Conservation (phyloP, 495 filamentous ascomycete species). For the Aspergillus funiculosus region DNA sequence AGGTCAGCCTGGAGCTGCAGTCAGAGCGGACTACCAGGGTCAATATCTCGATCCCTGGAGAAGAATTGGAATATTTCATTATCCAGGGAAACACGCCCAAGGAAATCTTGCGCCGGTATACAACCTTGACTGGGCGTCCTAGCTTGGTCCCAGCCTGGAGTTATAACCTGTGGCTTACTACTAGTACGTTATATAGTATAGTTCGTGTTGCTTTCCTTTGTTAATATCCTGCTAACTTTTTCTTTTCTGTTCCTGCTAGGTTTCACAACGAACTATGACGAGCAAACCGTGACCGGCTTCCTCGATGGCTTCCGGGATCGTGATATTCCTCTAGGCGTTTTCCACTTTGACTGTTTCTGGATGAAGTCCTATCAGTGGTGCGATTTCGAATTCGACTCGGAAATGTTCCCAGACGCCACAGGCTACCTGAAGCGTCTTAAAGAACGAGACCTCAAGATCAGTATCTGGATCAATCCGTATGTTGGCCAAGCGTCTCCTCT, state of each 20-base stretch:
- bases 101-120: slow-evolving; percentile 59
- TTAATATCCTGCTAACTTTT: slow-evolving; percentile 1
- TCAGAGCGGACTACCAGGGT: slow-evolving; percentile 61
- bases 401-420: slow-evolving; percentile 64
- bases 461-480: slow-evolving; percentile 70
- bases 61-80: slow-evolving; percentile 56
- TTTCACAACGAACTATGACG: slow-evolving; percentile 67
- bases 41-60: slow-evolving; percentile 56
- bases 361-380: slow-evolving; percentile 64
- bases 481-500: slow-evolving; percentile 61
- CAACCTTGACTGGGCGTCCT: slow-evolving; percentile 54
- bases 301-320: slow-evolving; percentile 61
- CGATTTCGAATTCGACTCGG: slow-evolving; percentile 63
- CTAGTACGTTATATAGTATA: too few species aligned
- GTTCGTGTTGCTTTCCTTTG: too few species aligned
- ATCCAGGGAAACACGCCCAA: slow-evolving; percentile 64
- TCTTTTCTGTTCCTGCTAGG: slow-evolving; percentile 11
- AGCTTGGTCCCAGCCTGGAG: slow-evolving; percentile 60
- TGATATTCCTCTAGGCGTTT: slow-evolving; percentile 61
- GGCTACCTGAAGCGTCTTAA: slow-evolving; percentile 59
- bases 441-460: slow-evolving; percentile 55
- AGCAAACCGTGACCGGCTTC: slow-evolving; percentile 60
- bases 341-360: slow-evolving; percentile 71
- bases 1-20: slow-evolving; percentile 59
- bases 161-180: slow-evolving; percentile 66